phyloP scores from a whole-genome alignment of 2,329 filamentous ascomycete genomes.

The Aspergillus versicolor region DNA sequence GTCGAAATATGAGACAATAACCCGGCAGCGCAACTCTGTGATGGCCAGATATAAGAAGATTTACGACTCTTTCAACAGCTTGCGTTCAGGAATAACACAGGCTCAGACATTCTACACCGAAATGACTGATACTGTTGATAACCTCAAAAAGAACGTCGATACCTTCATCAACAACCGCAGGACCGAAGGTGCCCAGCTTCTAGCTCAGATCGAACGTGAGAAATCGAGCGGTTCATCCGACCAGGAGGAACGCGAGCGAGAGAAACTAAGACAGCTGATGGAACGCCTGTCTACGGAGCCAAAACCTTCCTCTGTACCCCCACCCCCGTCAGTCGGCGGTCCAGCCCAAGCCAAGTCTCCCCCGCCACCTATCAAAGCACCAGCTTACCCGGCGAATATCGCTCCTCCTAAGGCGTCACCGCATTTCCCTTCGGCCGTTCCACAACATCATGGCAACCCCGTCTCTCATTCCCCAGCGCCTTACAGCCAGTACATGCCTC shows the following conservation, averaged over 20 bases:
- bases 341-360: conserved; percentile 45
- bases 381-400: conserved; percentile 30
- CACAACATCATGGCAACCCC: conserved; percentile 26
- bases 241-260: conserved; percentile 77
- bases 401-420: conserved; percentile 45
- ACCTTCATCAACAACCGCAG: conserved; percentile 93
- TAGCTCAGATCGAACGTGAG: conserved; percentile 82
- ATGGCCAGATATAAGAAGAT: conserved; percentile 86
- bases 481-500: conserved; percentile 35
- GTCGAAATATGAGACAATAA: conserved; percentile 88
- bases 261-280: conserved; percentile 85
- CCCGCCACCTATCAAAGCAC: conserved; percentile 33
- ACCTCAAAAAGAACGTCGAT: conserved; percentile 91
- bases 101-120: conserved; percentile 93
- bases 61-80: conserved; percentile 88
- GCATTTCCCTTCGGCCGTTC: conserved; percentile 31
- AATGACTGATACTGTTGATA: conserved; percentile 93
- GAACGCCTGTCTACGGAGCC: conserved; percentile 86
- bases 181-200: conserved; percentile 84
- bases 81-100: conserved; percentile 79
- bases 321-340: conserved; percentile 44
- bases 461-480: conserved; percentile 38
- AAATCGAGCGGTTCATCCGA: conserved; percentile 60
- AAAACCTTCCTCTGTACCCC: conserved; percentile 29
- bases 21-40: conserved; percentile 75